Base-by-base conservation (phyloP, 2,329 filamentous ascomycete species). In the Penicillium sp. region DNA sequence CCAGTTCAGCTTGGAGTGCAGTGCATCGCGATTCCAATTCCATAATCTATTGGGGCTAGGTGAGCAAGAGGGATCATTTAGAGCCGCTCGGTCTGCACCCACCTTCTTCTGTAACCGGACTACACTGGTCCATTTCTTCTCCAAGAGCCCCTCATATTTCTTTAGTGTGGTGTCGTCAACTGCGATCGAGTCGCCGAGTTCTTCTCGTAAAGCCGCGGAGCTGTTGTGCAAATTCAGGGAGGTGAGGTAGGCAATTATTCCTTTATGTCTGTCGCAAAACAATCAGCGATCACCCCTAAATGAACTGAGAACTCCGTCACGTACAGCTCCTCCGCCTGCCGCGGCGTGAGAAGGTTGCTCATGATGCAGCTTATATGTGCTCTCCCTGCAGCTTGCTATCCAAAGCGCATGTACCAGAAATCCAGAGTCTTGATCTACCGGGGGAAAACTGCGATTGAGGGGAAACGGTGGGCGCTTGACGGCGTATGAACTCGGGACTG, bases 91-190 rank as follows among this genome's bases (percentile, higher is more conserved):
- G 29, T 46, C 22, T 36, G 25, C 38, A 40, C 71, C 42, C 72
- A 87, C 89, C 87, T 95, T 97, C 73, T 95, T 96, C 74, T 97
- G 92, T 70, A 97, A 72, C 54, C 92, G 81, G 63, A 96, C 90
- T 25, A 97, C 87, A 63, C 89, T 93, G 16, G 92, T 97, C 92
- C 92, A 97, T 77, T 97, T 97, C 81, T 95, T 96, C 78, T 97
- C 92, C 59, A 97, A 74, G 25, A 97, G 73, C 1, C 88, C 88
- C 72, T 95, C 90, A 74, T 96, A 97, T 74, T 95, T 95, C 77
- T 95, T 95, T 44, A 86, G 80, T 16, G 89, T 95, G 14, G 81
- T 80, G 54, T 87, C 78, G 67, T 95, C 89, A 63, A 95, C 92
- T 36, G 75, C 74, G 50, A 82, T 72, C 25, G 75, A 77, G 57